These are phyloP conservation scores for Tricholoma bakamatsutake DNA, from an alignment of 768 basidiomycete genomes.

Conservation along the genomic window DNA sequence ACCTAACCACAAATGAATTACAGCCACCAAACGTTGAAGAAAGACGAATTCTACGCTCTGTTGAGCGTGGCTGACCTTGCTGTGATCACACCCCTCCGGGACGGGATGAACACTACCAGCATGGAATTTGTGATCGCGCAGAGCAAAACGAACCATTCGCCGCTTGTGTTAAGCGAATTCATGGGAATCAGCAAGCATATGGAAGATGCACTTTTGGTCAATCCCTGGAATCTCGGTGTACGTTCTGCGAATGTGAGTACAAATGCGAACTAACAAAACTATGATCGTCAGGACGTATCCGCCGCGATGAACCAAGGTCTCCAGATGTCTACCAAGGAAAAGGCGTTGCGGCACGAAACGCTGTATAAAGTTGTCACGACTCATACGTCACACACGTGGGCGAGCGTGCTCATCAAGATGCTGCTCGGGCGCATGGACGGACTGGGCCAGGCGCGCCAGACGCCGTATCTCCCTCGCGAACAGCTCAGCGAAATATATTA, in stretches of 20 bases:
- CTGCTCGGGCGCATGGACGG: constrained; percentile 76
- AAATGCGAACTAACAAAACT: too few relatives aligned
- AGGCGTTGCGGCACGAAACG: constrained; percentile 62
- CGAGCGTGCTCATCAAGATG: constrained; percentile 82
- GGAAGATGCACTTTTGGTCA: constrained; percentile 83
- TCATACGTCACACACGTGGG: constrained; percentile 96
- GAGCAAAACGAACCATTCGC: constrained; percentile 73
- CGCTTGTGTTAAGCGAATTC: constrained; percentile 92
- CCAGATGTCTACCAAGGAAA: constrained; percentile 74
- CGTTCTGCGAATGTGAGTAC: constrained; percentile 13
- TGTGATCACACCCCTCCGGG: constrained; percentile 90
- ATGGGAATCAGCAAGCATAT: constrained; percentile 96
- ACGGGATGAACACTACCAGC: constrained; percentile 98
- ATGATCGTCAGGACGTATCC: constrained; percentile 60
- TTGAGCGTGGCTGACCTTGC: constrained; percentile 90
- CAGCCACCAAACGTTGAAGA: constrained; percentile 95
- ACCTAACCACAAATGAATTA: not conserved
- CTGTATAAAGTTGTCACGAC: constrained; percentile 84
- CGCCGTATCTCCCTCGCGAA: constrained; percentile 72
- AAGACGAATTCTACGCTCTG: constrained; percentile 96
- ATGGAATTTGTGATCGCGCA: constrained; percentile 99
- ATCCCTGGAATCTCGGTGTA: constrained; percentile 94
- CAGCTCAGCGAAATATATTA: constrained; percentile 57
- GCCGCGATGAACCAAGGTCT: constrained; percentile 88
- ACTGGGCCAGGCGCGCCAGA: constrained; percentile 75